Evolutionary conservation across 441 rosid species (phyloP).

Genomic region (Populus hybrid): DNA sequence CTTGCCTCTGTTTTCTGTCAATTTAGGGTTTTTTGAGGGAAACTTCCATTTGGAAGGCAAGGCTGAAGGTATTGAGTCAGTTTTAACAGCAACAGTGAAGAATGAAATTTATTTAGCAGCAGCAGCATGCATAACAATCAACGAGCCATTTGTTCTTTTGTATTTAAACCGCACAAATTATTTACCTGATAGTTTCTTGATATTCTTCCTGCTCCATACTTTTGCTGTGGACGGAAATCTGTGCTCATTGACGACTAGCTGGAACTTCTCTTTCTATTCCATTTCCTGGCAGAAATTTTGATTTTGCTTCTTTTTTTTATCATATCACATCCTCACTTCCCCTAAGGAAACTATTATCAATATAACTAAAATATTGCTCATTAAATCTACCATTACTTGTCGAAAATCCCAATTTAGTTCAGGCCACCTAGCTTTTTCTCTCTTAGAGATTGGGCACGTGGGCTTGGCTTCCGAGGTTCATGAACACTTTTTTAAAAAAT

Average conservation of each 20-base stretch:
- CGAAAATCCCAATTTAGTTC: too few species aligned
- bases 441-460: too few species aligned
- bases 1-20: constrained; percentile 15
- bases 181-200: background rate
- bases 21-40: background rate
- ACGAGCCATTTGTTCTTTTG: constrained; percentile 2
- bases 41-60: constrained; percentile 1
- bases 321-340: too few species aligned
- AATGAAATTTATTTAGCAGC: constrained; percentile 9
- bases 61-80: constrained; percentile 7
- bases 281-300: background rate
- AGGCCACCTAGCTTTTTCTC: too few species aligned
- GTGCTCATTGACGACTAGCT: background rate
- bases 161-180: background rate
- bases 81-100: background rate
- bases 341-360: too few species aligned
- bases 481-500: too few species aligned
- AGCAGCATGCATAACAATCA: constrained; percentile 8
- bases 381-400: too few species aligned
- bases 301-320: too few species aligned
- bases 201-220: background rate
- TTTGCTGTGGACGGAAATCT: background rate
- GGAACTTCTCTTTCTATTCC: background rate
- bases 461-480: too few species aligned
- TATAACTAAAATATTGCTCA: too few species aligned